These are phyloP conservation scores for Nannizzia gypsea DNA, from an alignment of 2,329 filamentous ascomycete genomes.

Conservation along the genomic window DNA sequence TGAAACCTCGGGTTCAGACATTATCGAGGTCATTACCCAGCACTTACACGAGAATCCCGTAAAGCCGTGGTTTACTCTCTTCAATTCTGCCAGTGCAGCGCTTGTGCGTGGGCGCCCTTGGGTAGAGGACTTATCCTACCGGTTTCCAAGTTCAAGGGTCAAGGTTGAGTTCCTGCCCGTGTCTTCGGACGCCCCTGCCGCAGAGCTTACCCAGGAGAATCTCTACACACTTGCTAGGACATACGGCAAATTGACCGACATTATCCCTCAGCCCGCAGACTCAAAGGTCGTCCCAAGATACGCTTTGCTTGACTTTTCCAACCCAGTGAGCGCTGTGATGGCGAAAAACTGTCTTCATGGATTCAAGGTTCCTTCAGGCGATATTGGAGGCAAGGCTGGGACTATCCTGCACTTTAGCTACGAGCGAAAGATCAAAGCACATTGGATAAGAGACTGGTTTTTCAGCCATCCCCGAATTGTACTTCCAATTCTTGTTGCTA, in stretches of 20 bases:
- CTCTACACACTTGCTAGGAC: constrained; percentile 77
- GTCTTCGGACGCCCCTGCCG: constrained; percentile 55
- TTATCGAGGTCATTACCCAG: constrained; percentile 50
- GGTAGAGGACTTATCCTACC: constrained; percentile 74
- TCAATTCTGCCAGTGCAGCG: constrained; percentile 56
- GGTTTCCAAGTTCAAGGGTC: constrained; percentile 63
- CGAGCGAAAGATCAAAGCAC: constrained; percentile 61
- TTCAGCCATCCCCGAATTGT: constrained; percentile 76
- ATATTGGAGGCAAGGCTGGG: constrained; percentile 62
- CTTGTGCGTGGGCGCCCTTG: constrained; percentile 77
- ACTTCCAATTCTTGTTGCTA: constrained; percentile 66
- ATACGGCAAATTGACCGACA: constrained; percentile 85
- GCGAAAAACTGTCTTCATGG: constrained; percentile 90
- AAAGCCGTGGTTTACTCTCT: constrained; percentile 82
- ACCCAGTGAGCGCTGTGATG: constrained; percentile 66
- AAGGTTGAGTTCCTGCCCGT: constrained; percentile 75
- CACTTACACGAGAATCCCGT: constrained; percentile 59
- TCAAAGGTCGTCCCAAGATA: constrained; percentile 75
- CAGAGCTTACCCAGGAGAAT: constrained; percentile 74
- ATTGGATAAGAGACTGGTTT: constrained; percentile 80
- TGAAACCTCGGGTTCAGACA: constrained; percentile 37
- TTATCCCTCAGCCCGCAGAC: constrained; percentile 67
- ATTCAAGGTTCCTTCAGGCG: constrained; percentile 54
- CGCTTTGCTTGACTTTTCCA: constrained; percentile 65
- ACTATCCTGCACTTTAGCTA: constrained; percentile 75